These are phyloP conservation scores for Aspergillus mulundensis DNA, from an alignment of 495 filamentous ascomycete species.

Conservation along the genomic window DNA sequence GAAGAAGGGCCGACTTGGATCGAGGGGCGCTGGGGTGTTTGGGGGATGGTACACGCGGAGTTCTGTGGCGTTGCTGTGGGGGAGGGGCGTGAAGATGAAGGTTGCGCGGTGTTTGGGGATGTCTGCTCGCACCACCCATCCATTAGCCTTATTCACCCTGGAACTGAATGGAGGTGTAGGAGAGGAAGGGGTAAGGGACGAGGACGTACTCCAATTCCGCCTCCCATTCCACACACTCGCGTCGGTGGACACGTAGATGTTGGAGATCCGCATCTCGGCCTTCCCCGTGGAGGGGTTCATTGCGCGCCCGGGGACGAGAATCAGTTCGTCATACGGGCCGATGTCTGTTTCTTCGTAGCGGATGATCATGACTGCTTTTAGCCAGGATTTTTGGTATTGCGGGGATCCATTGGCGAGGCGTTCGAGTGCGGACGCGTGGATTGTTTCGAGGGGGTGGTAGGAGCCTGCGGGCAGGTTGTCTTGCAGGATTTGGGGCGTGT, in stretches of 20 bases:
- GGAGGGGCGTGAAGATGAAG: slow-evolving; percentile 1
- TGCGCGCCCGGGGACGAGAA: neutral
- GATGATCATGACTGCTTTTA: slow-evolving; percentile 2
- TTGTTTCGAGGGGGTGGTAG: neutral
- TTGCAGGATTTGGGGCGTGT: neutral
- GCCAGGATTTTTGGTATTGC: neutral
- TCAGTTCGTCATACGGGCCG: slow-evolving; percentile 3
- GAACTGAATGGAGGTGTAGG: too few relatives aligned
- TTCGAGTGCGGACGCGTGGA: neutral
- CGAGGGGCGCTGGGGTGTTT: neutral
- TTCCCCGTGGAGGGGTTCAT: neutral
- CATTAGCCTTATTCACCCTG: too few relatives aligned
- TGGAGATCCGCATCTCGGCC: neutral
- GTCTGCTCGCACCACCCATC: neutral
- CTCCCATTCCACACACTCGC: slow-evolving; percentile 9
- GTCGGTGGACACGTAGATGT: neutral
- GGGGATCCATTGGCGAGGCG: neutral
- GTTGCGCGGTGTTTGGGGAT: slow-evolving; percentile 5
- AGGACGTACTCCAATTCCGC: slow-evolving; percentile 8
- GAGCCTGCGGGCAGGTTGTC: neutral
- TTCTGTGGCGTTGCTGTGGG: neutral
- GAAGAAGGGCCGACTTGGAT: slow-evolving; percentile 1
- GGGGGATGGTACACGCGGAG: slow-evolving; percentile 1
- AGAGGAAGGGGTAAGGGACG: too few relatives aligned
- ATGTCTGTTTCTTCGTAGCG: neutral